Base-by-base conservation (phyloP, 2,329 filamentous ascomycete species). In the Lachnellula occidentalis region DNA sequence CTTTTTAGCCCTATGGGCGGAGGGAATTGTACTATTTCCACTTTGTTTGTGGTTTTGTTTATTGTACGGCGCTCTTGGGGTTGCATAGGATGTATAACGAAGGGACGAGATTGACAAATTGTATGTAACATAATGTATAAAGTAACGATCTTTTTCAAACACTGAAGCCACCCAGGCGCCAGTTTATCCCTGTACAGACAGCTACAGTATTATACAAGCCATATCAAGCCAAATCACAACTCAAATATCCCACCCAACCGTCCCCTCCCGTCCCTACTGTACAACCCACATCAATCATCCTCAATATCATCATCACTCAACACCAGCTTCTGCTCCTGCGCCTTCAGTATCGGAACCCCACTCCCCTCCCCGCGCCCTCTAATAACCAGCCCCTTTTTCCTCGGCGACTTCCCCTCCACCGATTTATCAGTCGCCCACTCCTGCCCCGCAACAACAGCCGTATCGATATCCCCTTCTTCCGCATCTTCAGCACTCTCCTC, bases 301-400 rank as follows among this genome's bases (percentile, higher is more conserved):
- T 91, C 87, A 67, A 94, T 92, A 74, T 94, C 89, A 71, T 94
- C 89, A 65, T 94, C 89, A 62, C 85, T 90, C 41, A 92, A 72
- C 45, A 90, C 81, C 60, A 92, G 72, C 64, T 86, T 87, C 68
- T 85, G 82, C 58, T 83, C 78, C 42, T 77, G 73, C 59, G 34
- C 42, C 48, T 65, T 58, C 49, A 55, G 49, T 22, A 63, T 41
- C 8, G 61, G 55, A 24, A 65, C 14, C 8, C 58, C 57, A 50
- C 41, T 53, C 39, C 55, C 56, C 42, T 41, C 54, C 27, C 59
- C 64, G 37, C 55, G 54, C 59, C 59, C 61, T 58, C 58, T 63
- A 53, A 62, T 59, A 11, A 62, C 63, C 43, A 62, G 59, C 24
- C 62, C 69, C 65, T 71, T 77, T 70, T 80, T 82, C 42, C 72